Base-by-base conservation (phyloP, 148 eudicot genomes). In the Heliosperma pusillum region DNA sequence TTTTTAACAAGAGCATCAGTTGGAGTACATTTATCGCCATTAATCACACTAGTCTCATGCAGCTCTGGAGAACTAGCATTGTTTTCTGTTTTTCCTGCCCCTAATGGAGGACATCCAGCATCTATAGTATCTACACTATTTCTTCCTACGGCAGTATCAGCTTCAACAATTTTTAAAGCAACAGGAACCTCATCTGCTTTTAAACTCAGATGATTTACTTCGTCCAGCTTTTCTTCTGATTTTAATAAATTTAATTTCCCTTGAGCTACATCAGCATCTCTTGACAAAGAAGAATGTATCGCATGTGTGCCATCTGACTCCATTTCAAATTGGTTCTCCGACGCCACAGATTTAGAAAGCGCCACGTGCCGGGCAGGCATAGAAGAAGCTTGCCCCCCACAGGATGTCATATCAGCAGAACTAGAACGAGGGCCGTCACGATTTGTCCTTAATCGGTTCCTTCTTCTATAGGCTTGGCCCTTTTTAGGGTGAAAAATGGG, bases 381-480 rank as follows among this genome's bases (percentile, higher is more conserved):
- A 70, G 83, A 79, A 55, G 85, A 77, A 72, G 70, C 78, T 75
- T 80, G 83, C 80, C 85, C 87, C 57, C 88, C 87, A 72, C 79
- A 82, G 77, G 87, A 76, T 67, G 81, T 81, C 67, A 82, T 58
- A 78, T 89, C 93, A 72, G 76, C 79, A 30, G 90, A 88, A 72
- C 83, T 88, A 62, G 92, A 84, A 80, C 87, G 86, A 85, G 91
- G 82, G 69, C 86, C 87, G 66, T 87, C 97, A 77, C 97, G 90
- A 70, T 79, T 90, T 72, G 89, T 76, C 56, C 91, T 83, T 44
- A 92, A 86, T 79, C 92, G 86, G 71, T 86, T 79, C 73, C 99
- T 86, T 74, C 97, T 87, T 81, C 78, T 92, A 79, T 92, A 95
- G 58, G 96, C 92, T 83, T 76, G 85, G 62, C 87, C 84, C 74